phyloP scores from a whole-genome alignment of 2,329 filamentous ascomycete species.

The Lachnellula hyalina region DNA sequence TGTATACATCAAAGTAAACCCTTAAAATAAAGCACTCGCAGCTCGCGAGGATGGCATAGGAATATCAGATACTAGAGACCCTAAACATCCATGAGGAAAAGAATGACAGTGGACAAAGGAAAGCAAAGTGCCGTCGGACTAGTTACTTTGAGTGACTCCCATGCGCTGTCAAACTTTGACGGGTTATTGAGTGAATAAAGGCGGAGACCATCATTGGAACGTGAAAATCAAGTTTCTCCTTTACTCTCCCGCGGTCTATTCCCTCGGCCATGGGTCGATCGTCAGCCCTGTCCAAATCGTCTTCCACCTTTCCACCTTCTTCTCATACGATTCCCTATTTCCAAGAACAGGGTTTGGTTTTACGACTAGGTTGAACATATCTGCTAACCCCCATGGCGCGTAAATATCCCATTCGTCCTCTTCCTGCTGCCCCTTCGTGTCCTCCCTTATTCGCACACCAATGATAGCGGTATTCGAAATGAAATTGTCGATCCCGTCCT shows the following conservation, averaged over 20 bases:
- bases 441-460: neutral
- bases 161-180: neutral
- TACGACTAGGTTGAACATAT: neutral
- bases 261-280: neutral
- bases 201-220: too few relatives aligned
- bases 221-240: too few relatives aligned
- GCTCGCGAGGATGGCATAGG: too few relatives aligned
- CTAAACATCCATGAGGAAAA: slow-evolving; percentile 34
- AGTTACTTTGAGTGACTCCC: neutral
- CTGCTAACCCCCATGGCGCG: neutral
- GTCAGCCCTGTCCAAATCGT: neutral
- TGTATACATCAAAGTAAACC: too few relatives aligned
- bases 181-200: too few relatives aligned
- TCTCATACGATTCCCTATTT: neutral
- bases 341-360: neutral
- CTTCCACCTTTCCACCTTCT: neutral
- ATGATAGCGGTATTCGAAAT: neutral
- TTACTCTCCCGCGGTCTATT: neutral
- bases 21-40: too few relatives aligned
- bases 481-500: neutral
- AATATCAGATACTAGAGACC: too few relatives aligned
- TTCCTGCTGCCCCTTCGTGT: neutral
- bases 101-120: neutral
- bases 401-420: neutral
- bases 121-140: neutral